Base-by-base conservation (phyloP, 2,329 filamentous ascomycete genomes). In the Zasmidium citrigriseum region DNA sequence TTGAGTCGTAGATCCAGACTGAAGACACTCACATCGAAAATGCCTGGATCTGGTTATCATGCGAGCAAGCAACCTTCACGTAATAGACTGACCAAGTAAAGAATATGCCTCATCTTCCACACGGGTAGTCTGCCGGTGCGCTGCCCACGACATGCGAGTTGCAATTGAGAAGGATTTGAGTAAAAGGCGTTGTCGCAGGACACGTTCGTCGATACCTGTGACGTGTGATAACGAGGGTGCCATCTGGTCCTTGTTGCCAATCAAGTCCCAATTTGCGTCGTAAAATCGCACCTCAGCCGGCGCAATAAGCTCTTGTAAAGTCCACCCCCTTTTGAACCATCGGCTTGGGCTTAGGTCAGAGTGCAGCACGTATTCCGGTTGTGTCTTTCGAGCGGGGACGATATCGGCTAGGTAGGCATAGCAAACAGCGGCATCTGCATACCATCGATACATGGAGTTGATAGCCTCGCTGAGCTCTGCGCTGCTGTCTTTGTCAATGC, bases 101-200 rank as follows among this genome's bases (percentile, higher is more conserved):
- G 70, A 79, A 47, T 81, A 81, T 0, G 77, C 76, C 18, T 70
- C 68, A 41, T 81, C 79, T 47, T 81, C 78, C 0, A 51, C 3
- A 2, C 71, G 41, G 14, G 61, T 60, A 7, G 60, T 64, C 2
- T 29, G 3, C 5, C 61, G 59, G 1, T 18, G 1, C 18, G 59
- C 24, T n/a, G 52, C 59, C 61, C 61, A 62, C 9, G 23, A 50
- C 59, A 63, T 62, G 16, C 59, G 62, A 16, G 62, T 38, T 12
- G 54, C 54, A 23, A 62, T 38, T 7, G 27, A 29, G 27, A 29
- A 29, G 27, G 7, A 14, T 14, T 29, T 29, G 27, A 14, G 7
- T 14, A 7, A 14, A 29, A 7, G 14, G 27, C 27, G 7, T 7
- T 14, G 27, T 7, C 27, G 27, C 7, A 29, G 27, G 7, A 29